These are phyloP conservation scores for Rhododendron ovatum DNA, from an alignment of 148 eudicot genomes.

Conservation along the genomic window DNA sequence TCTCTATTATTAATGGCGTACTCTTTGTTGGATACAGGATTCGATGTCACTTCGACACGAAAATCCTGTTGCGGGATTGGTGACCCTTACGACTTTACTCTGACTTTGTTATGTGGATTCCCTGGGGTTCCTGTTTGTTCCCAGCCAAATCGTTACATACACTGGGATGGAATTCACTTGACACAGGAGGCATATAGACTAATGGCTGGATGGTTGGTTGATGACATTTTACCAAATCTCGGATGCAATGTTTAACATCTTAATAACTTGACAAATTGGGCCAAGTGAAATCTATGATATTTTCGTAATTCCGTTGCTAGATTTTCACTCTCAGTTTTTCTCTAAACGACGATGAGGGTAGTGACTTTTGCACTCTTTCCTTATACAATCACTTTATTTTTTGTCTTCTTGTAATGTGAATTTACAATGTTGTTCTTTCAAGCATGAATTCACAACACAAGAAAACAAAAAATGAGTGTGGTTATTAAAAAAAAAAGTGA, in stretches of 20 bases:
- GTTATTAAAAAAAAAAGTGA: too few relatives aligned
- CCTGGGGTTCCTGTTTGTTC: background rate
- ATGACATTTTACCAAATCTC: background rate
- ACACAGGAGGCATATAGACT: slow-evolving; percentile 7
- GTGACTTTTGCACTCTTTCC: too few relatives aligned
- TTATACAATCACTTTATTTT: too few relatives aligned
- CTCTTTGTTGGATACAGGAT: background rate
- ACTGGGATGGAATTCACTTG: slow-evolving; percentile 18
- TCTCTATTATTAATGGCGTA: background rate
- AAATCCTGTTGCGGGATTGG: slow-evolving; percentile 15
- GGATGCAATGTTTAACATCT: background rate
- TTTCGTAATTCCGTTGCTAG: too few relatives aligned
- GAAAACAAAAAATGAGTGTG: too few relatives aligned
- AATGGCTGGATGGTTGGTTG: background rate
- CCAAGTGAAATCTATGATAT: background rate
- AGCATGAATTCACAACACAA: too few relatives aligned
- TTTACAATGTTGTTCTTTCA: too few relatives aligned
- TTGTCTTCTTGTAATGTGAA: too few relatives aligned
- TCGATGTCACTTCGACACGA: background rate
- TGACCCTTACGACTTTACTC: background rate
- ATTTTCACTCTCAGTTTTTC: too few relatives aligned
- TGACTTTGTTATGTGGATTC: background rate
- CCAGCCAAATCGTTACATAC: background rate
- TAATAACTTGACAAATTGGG: background rate
- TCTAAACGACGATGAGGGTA: too few relatives aligned